phyloP scores from a whole-genome alignment of 768 basidiomycete genomes.

The Coprinellus micaceus region DNA sequence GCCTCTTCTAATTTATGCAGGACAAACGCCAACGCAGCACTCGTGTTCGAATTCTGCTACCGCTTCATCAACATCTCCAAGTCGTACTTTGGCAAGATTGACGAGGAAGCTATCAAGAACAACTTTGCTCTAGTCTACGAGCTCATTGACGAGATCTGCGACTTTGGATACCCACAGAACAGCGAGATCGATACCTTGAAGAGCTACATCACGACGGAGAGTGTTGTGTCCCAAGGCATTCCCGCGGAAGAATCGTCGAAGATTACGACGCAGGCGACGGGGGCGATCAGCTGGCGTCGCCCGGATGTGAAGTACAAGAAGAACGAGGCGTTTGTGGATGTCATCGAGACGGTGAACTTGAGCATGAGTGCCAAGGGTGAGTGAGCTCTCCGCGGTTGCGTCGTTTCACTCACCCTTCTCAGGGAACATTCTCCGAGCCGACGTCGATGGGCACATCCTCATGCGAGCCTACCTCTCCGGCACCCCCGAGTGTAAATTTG shows the following conservation, averaged over 20 bases:
- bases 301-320: constrained; percentile 98
- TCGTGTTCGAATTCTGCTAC: constrained; percentile 98
- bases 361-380: constrained; percentile 96
- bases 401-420: not conserved
- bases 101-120: constrained; percentile 97
- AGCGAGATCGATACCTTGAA: constrained; percentile 98
- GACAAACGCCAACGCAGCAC: constrained; percentile 94
- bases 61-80: constrained; percentile 92
- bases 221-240: constrained; percentile 81
- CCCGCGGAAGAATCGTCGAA: constrained; percentile 97
- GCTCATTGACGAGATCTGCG: constrained; percentile 96
- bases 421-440: constrained; percentile 91
- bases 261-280: constrained; percentile 96
- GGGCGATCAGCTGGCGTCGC: constrained; percentile 92
- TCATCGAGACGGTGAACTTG: constrained; percentile 93
- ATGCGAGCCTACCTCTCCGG: constrained; percentile 98
- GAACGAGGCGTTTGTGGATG: constrained; percentile 99
- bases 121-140: constrained; percentile 99
- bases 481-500: constrained; percentile 98
- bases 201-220: constrained; percentile 97
- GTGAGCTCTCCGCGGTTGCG: constrained; percentile 13
- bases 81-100: constrained; percentile 96
- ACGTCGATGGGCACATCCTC: constrained; percentile 95
- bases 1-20: constrained; percentile 34
- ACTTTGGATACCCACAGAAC: constrained; percentile 99